Conservation (phyloP, 169 alveolate species). For the Cyclospora cayetanensis region DNA sequence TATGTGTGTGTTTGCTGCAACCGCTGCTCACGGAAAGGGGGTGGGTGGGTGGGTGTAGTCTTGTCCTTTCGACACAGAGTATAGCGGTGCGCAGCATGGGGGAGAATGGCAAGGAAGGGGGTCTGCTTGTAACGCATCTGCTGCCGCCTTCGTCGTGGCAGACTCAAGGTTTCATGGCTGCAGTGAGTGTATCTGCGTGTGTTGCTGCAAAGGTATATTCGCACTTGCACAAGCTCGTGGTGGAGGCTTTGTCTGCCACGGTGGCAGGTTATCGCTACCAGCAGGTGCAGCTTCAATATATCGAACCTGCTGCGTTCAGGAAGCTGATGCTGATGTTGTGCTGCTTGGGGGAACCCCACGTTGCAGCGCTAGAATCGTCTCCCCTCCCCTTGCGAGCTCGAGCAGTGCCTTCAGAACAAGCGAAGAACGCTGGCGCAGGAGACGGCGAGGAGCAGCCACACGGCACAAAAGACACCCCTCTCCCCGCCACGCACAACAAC, state of each 20-base stretch:
- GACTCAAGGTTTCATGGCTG: no score
- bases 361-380: constrained; percentile 40
- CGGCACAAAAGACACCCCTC: not conserved
- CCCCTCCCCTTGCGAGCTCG: no score
- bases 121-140: no score
- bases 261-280: constrained; percentile 55
- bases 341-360: constrained; percentile 56
- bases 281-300: constrained; percentile 35
- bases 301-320: constrained; percentile 47
- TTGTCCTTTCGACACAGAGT: no score
- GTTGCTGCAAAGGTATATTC: constrained; percentile 21
- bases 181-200: not conserved
- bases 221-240: constrained; percentile 8
- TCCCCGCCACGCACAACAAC: constrained; percentile 1
- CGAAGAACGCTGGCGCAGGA: not conserved
- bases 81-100: no score
- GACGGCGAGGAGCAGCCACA: constrained; percentile 5
- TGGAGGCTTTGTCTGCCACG: constrained; percentile 49
- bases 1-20: not conserved
- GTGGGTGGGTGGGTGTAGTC: no score
- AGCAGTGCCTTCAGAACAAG: constrained; percentile 7
- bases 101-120: no score
- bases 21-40: not conserved
- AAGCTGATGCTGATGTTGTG: constrained; percentile 47
- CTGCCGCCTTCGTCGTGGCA: no score